Base-by-base conservation (phyloP, 2,329 filamentous ascomycete species). In the Cryphonectria radicalis region DNA sequence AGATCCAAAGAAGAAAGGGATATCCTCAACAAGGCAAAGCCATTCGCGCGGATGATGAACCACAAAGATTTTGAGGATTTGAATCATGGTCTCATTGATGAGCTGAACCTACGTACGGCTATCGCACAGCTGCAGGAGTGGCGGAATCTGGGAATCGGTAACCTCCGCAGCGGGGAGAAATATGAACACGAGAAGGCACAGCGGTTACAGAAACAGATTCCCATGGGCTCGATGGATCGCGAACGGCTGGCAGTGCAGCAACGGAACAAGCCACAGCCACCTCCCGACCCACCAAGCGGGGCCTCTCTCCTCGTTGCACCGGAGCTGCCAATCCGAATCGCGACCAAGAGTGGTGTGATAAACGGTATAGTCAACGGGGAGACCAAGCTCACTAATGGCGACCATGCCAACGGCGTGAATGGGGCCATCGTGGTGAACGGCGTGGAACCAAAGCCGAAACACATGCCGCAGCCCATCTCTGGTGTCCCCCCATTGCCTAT, bases 41-140 rank as follows among this genome's bases (percentile, higher is more conserved):
- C 96, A 0, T 98, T 98, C 77, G 95, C 94, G 3, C 90, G 95
- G 59, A 97, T 98, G 89, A 98, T 98, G 95, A 97, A 95, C 77
- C 92, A 92, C 76, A 87, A 91, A 63, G 96, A 99, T 80, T 98
- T 97, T 77, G 92, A 97, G 74, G 89, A 91, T 14, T 91, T 98
- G 75, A 93, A 91, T 75, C 91, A 94, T 73, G 95, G 94, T 1
- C 84, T 99, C 0, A 88, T 97, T 63, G 95, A 97, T 77, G 96
- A 99, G 81, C 89, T 96, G 74, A 97, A 97, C 75, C 84, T 99
- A 25, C 90, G 96, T 2, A 91, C 97, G 78, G 96, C 96, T 53
- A 97, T 99, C 72, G 75, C 88, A 0, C 95, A 98, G 79, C 85
- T 99, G 3, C 95, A 98, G 78, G 96, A 98, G 77, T 99, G 96